These are phyloP conservation scores for Suillus subaureus DNA, from an alignment of 768 basidiomycete genomes.

Conservation along the genomic window DNA sequence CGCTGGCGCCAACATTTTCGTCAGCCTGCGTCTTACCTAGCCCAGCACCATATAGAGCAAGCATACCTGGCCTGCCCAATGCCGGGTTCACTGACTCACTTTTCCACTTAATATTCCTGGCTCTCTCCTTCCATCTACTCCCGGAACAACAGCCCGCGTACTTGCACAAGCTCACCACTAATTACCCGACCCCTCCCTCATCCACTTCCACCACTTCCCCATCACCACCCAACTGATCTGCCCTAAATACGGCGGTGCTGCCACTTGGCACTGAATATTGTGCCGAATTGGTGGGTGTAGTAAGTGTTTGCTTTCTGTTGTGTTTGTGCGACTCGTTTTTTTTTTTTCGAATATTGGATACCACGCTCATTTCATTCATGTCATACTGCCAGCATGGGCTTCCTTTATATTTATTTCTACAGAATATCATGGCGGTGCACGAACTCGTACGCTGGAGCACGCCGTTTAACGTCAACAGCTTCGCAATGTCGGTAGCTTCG, in stretches of 20 bases:
- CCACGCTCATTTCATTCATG: slow-evolving; percentile 1
- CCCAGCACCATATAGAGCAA: not conserved
- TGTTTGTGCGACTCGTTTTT: not conserved
- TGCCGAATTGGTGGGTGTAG: slow-evolving; percentile 84
- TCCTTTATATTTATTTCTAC: not conserved
- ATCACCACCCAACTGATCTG: slow-evolving; percentile 29
- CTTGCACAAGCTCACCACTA: slow-evolving; percentile 52
- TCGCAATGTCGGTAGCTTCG: not conserved
- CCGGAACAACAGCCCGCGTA: slow-evolving; percentile 64
- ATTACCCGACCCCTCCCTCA: slow-evolving; percentile 12
- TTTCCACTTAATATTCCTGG: slow-evolving; percentile 51
- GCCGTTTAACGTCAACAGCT: not conserved
- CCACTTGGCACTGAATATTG: slow-evolving; percentile 59
- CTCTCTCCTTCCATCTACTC: slow-evolving; percentile 73
- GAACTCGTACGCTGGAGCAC: slow-evolving; percentile 72
- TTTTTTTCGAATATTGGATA: not conserved
- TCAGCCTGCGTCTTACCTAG: not conserved
- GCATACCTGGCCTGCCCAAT: not conserved
- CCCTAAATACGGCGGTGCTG: slow-evolving; percentile 52
- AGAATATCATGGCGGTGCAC: slow-evolving; percentile 63
- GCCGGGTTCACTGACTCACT: not conserved
- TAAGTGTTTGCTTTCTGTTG: not conserved
- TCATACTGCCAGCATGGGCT: not conserved
- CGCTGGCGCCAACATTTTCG: not conserved
- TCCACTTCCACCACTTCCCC: slow-evolving; percentile 27